Evolutionary conservation across 1,284 basidiomycete genomes (phyloP), one percentile per base, ranked within the genome.

Genomic region (Pseudozyma hubeiensis): DNA sequence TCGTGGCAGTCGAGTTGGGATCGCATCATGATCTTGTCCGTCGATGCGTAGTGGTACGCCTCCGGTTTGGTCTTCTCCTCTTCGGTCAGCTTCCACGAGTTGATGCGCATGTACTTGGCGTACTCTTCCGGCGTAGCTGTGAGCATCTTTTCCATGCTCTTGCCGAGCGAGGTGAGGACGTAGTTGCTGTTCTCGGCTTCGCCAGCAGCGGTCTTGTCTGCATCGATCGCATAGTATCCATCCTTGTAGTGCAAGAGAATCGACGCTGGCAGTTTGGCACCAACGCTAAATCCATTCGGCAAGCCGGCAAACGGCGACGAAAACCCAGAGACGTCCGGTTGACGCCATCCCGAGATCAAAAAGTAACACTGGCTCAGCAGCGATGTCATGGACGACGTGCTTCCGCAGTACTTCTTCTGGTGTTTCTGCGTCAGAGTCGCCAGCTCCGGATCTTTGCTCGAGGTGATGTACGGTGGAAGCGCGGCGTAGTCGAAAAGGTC

Each of bases 1-100:
- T 98, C 92, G 1, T 90, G 86, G 78, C 94, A 95, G 84, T 99
- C 96, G 10, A 99, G 88, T 84, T 99, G 96, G 0, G 94, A 97
- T 16, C 96, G 92, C 91, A 97, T 93, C 48, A 98, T 87, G 69
- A 98, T 90, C 11, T 88, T 88, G 3, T 89, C 86, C 2, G 90
- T 90, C 91, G 94, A 43, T 1, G 80, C 78, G 33, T 83, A 83
- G 45, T 83, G 77, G 61, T 83, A 83, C 1, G 81, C 77, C 48
- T 83, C 81, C 29, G 72, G 68, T 19, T 87, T 85, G 40, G 86
- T 83, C 5, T 84, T 75, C 62, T 87, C 86, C 10, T 78, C 80
- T 33, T 85, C 78, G 6, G 84, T 57, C 0, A 83, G 54, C 46
- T 77, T 74, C 61, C 75, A 75, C 48, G 79, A 79, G 53, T 84